Base-by-base conservation (phyloP, 2,329 filamentous ascomycete species). In the Ophiostoma sp. region DNA sequence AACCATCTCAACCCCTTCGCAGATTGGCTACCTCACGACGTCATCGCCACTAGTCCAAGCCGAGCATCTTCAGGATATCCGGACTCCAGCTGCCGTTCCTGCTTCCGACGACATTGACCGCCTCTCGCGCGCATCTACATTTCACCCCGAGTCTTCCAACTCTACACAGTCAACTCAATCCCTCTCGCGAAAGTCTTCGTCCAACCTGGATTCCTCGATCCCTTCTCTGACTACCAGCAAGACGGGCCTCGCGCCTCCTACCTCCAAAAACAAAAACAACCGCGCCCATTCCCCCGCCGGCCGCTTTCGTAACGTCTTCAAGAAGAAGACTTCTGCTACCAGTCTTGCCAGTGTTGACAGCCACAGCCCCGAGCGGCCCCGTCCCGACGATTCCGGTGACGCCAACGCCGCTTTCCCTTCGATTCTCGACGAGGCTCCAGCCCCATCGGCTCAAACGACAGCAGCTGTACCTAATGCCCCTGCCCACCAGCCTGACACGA, bases 291-390 rank as follows among this genome's bases (percentile, higher is more conserved):
- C 92, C 11, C 90, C 91, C 13, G 87, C 86, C 68, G 86, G 88
- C 76, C 91, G 89, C 76, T 82, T 94, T 72, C 90, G 86, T 77
- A 88, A 89, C 76, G 90, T 89, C 15, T 92, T 95, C 76, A 86
- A 81, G 71, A 88, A 85, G 76, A 87, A 83, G 76, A 80, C 76
- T 72, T 76, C 78, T 36, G 83, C 80, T 71, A 77, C 71, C 7
- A 73, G 71, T 60, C 66, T 68, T n/a, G 54, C 68, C n/a, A 71
- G 81, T 35, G 82, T 80, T 72, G 79, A 80, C 71, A 85, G 82
- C 73, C 81, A 81, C 41, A 79, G 76, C 44, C 79, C 78, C 41
- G 79, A 80, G 70, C 69, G 69, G 1, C 27, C 41, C 23, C 67
- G 23, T 44, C 64, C n/a, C 64, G 15, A 27, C 64, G 4, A 48